phyloP scores from a whole-genome alignment of 257 asterid species.

The Scutellaria baicalensis region DNA sequence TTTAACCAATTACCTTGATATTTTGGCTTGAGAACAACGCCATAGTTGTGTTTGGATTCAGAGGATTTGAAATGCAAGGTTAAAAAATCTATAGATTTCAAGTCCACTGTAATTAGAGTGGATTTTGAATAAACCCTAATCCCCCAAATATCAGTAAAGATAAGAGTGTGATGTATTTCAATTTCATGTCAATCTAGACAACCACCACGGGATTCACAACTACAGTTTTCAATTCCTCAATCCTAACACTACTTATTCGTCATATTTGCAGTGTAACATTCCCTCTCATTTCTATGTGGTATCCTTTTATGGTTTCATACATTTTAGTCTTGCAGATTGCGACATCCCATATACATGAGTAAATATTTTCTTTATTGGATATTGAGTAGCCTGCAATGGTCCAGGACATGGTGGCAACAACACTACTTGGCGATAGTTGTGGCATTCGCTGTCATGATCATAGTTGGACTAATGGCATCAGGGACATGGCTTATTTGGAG shows the following conservation, averaged over 20 bases:
- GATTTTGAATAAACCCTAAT: no score
- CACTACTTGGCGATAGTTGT: constrained; percentile 32
- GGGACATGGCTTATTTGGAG: constrained; percentile 69
- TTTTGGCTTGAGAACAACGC: neutral
- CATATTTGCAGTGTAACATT: neutral
- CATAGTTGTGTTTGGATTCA: neutral
- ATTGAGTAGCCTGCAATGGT: constrained; percentile 8
- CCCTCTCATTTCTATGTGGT: neutral
- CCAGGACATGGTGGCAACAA: constrained; percentile 59
- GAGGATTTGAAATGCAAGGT: no score
- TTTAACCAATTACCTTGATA: neutral
- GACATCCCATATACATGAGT: neutral
- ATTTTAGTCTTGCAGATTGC: neutral
- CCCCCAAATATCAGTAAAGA: no score
- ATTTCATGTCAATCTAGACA: no score
- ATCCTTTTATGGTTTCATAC: neutral
- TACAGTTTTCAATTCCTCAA: no score
- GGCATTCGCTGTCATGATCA: constrained; percentile 22
- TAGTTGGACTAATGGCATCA: constrained; percentile 44
- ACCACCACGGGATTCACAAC: no score
- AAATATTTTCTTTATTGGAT: neutral
- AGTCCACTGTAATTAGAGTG: neutral
- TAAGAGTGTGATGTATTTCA: no score
- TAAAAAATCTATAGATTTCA: neutral
- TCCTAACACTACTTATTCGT: neutral